Base-by-base conservation (phyloP, 805 yeast species). In the Metschnikowia gruessii region DNA sequence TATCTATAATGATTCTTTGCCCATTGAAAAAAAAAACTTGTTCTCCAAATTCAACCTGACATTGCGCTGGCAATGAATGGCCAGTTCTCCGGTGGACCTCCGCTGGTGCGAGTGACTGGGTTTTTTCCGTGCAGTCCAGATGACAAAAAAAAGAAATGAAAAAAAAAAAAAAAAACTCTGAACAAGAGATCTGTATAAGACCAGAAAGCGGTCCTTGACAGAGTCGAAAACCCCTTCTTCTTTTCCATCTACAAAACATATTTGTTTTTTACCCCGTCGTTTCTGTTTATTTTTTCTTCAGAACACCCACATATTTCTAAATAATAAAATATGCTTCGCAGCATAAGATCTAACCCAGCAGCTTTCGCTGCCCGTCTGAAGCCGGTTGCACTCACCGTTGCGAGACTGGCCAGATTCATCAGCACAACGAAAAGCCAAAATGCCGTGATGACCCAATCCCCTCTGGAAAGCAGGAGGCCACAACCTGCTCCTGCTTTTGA, bases 401-500 rank as follows among this genome's bases (percentile, higher is more conserved):
- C 51, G 35, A 48, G 48, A 42, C 62, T 55, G 40, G 46, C 52
- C 40, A 63, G 73, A 59, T 47, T 51, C 40, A 57, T 69, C 48
- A 55, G 67, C 45, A 69, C 65, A 30, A 60, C 69, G 22, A 61
- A 61, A 35, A 51, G 57, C 19, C 61, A 55, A 38, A 61, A 54
- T 16, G 72, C 72, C 36, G 63, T 68, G 31, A 59, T 55, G 55
- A 59, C 48, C 46, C 50, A 43, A 31, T 39, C 37, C 61, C 41
- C 38, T n/a, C 49, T 46, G 33, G 55, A 57, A 10, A 42, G 56
- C 22, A 46, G 63, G 28, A 65, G 75, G 48, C 74, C 76, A 9
- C 63, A 65, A 12, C 81, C 82, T 22, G 71, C 82, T 12, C 80
- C 82, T 8, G 59, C 80, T n/a, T 78, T 78, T 59, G 72, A 77